Base-by-base conservation (phyloP, 2,329 filamentous ascomycete species). In the Laburnicola sp. region DNA sequence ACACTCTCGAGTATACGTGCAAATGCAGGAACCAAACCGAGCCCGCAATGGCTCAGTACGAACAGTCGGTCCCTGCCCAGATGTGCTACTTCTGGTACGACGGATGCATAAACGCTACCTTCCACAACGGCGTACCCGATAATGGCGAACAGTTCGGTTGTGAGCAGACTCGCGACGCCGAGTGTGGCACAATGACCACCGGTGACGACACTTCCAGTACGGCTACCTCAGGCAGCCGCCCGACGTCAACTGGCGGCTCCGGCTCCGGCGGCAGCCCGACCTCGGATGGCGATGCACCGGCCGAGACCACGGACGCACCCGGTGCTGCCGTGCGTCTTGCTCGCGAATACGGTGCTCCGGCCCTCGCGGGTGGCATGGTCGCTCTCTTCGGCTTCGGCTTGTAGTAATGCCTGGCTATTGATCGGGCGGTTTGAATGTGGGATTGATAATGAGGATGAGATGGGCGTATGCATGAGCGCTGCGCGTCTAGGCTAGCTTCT, bases 61-160 rank as follows among this genome's bases (percentile, higher is more conserved):
- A 71, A 47, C 74, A 82, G 70, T 83, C 82, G 23, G 74, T 88
- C 42, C 83, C 84, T 36, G 83, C 76, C 71, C 85, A 76, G 70
- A 77, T 83, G 69, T 87, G 85, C 75, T 65, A 78, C 62, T 72
- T 72, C 56, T 81, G 78, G 72, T 82, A 71, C 64, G 59, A 54
- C 34, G 56, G 70, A 50, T 80, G 77, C 61, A 69, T 75, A 52
- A 57, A 54, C 35, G 68, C 63, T 48, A 72, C 75, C 60, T 71
- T 72, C 40, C 60, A 70, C 21, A 35, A 35, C 31, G 27, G 27
- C 32, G 42, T 35, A 32, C 31, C 31, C 53, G 70, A 78, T 53
- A 55, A 65, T 34, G 61, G 60, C 11, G 66, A 65, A 46, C 73
- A 75, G 58, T 67, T 66, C 31, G 57, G 54, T 32, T 87, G 85